These are phyloP conservation scores for Coprinopsis sp. DNA, from an alignment of 768 basidiomycete genomes.

Conservation along the genomic window DNA sequence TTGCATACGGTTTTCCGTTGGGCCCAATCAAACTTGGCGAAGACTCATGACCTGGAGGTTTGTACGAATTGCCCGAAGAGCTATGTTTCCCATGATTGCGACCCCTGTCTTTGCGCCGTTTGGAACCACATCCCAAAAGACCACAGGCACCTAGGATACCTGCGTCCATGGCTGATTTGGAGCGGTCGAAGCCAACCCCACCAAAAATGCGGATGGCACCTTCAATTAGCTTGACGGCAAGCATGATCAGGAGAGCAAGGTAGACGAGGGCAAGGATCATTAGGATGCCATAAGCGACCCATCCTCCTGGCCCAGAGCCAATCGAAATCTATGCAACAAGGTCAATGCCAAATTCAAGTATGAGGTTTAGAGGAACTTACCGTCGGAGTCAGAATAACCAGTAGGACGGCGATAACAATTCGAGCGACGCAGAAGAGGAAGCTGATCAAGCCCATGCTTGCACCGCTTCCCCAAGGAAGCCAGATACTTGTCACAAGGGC, in stretches of 20 bases:
- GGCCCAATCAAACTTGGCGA: not conserved
- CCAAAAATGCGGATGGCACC: slow-evolving; percentile 75
- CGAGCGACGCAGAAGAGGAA: slow-evolving; percentile 90
- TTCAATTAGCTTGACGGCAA: slow-evolving; percentile 81
- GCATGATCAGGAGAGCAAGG: slow-evolving; percentile 75
- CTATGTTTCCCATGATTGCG: slow-evolving; percentile 1
- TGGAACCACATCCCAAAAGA: slow-evolving; percentile 56
- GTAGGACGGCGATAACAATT: slow-evolving; percentile 83
- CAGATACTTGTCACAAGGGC: slow-evolving; percentile 89
- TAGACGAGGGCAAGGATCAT: slow-evolving; percentile 80
- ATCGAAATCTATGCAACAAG: slow-evolving; percentile 67
- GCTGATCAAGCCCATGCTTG: slow-evolving; percentile 94
- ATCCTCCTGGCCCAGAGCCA: slow-evolving; percentile 73
- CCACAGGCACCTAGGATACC: slow-evolving; percentile 85
- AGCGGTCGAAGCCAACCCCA: slow-evolving; percentile 78
- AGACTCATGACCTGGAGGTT: not conserved
- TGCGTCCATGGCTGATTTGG: slow-evolving; percentile 71
- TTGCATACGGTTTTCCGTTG: not conserved
- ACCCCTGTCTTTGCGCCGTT: slow-evolving; percentile 11
- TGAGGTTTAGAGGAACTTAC: slow-evolving; percentile 42
- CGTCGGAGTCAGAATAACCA: slow-evolving; percentile 85
- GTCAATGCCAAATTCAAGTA: not conserved
- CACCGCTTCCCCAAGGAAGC: slow-evolving; percentile 96
- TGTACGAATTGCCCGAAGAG: slow-evolving; percentile 5
- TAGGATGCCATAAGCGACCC: slow-evolving; percentile 93